Evolutionary conservation across 2,329 filamentous ascomycete genomes (phyloP).

Genomic region (Xylariaceae sp.): DNA sequence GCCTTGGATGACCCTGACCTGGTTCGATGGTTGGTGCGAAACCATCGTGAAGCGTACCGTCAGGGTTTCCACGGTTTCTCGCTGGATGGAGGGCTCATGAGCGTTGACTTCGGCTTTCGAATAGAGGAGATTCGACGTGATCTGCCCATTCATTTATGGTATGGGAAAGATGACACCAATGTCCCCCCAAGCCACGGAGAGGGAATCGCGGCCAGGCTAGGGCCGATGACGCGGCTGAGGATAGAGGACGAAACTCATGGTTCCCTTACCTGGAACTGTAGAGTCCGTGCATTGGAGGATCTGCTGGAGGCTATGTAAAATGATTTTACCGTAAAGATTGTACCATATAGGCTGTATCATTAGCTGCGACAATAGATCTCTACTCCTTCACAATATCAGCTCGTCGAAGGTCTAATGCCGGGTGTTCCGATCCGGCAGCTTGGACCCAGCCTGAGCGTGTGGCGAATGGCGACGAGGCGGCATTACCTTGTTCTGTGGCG

Average conservation of each 20-base stretch:
- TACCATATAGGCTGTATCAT: conserved; percentile 8
- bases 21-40: conserved; percentile 14
- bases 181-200: conserved; percentile 6
- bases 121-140: conserved; percentile 22
- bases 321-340: background rate
- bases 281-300: conserved; percentile 22
- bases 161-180: conserved; percentile 13
- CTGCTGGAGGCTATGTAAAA: conserved; percentile 15
- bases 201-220: conserved; percentile 18
- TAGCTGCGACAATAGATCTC: conserved; percentile 9
- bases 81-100: conserved; percentile 9
- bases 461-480: no score
- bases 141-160: conserved; percentile 18
- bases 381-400: conserved; percentile 9
- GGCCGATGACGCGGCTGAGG: conserved; percentile 14
- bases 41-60: conserved; percentile 11
- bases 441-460: background rate
- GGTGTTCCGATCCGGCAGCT: background rate
- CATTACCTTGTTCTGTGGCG: no score
- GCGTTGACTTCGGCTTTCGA: conserved; percentile 15
- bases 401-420: background rate
- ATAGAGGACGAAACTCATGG: conserved; percentile 24
- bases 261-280: conserved; percentile 23
- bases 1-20: conserved; percentile 17
- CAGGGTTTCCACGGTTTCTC: conserved; percentile 18